Base-by-base conservation (phyloP, 768 basidiomycete genomes). In the Auriscalpium orientale region DNA sequence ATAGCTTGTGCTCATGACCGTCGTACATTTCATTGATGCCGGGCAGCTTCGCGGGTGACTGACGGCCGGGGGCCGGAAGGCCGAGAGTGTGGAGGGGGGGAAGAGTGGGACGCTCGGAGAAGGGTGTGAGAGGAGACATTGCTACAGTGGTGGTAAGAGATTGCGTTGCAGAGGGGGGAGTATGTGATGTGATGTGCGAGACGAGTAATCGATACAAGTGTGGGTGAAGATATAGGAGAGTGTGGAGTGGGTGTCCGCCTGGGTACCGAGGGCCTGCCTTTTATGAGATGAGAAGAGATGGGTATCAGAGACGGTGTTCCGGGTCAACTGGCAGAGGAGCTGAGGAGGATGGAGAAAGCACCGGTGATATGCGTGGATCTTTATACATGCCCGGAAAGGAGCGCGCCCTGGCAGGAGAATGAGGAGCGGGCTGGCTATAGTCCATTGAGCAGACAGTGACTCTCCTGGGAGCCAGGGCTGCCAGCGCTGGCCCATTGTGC, bases 261-360 rank as follows among this genome's bases (percentile, higher is more conserved):
- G 66, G 67, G 66, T 64, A 60, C 60, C 65, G 53, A 65, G 65
- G 66, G 65, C 62, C 66, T 66, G 68, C 67, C 67, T 66, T 66
- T 53, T 61, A 54, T 61, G 34, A 20, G 44, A 47, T 37, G 46
- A 60, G 55, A 46, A 48, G 52, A 40, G 36, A 53, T 38, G 40
- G 35, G 28, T 20, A 47, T 55, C 22, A 47, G 52, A 50, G 55
- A 56, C 43, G n/a, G 55, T 58, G 61, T 61, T 34, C 48, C 48
- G 48, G 4, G 40, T 18, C 18, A 22, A 48, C 38, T 46, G 45
- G 37, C 21, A 15, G 49, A 18, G 37, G 52, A 49, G 8, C 36
- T 13, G 52, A 50, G 46, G 53, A 54, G n/a, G 37, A 45, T 21
- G 7, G 12, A 10, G 18, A 33, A 33, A 8, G 33, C 15, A 5